Conservation (phyloP, 441 rosid species). For the Hypseocharis bilobata region DNA sequence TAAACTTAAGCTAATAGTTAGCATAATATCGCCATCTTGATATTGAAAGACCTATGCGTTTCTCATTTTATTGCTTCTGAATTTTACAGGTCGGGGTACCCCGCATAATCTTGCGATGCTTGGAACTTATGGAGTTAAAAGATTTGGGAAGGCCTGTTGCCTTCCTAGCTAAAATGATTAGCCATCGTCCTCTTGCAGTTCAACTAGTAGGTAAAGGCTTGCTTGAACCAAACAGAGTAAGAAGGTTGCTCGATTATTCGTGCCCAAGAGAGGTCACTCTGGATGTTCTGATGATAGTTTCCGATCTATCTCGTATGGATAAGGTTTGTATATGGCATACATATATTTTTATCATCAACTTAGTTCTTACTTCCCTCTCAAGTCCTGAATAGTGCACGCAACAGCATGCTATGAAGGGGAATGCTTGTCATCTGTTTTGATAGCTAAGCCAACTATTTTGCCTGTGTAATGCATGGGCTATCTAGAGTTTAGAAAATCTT, state of each 20-base stretch:
- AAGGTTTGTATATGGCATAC: slow-evolving; percentile 37
- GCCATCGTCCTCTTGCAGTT: slow-evolving; percentile 66
- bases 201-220: slow-evolving; percentile 81
- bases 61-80: slow-evolving; percentile 21
- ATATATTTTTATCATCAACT: not conserved
- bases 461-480: too few relatives aligned
- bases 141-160: slow-evolving; percentile 84
- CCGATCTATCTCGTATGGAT: slow-evolving; percentile 93
- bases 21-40: not conserved
- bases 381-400: not conserved
- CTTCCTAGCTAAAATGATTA: slow-evolving; percentile 78
- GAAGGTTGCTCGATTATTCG: slow-evolving; percentile 54
- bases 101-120: slow-evolving; percentile 49
- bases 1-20: not conserved
- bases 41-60: slow-evolving; percentile 10
- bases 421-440: not conserved
- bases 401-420: not conserved
- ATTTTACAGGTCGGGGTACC: slow-evolving; percentile 69
- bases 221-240: slow-evolving; percentile 63
- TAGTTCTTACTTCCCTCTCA: not conserved
- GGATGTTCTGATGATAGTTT: slow-evolving; percentile 79
- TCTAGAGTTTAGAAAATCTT: too few relatives aligned
- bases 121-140: slow-evolving; percentile 70
- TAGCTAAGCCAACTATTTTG: too few relatives aligned
- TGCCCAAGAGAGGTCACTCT: slow-evolving; percentile 72